Conservation (phyloP, 306 rosid genomes). For the Malus domestica region ASM211411v1 NC_041798.1:11755001-11755500, state of each 20-base stretch:
- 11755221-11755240: too few relatives aligned
- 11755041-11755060: too few relatives aligned
- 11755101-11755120: too few relatives aligned
- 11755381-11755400: background rate
- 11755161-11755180: too few relatives aligned
- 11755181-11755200: too few relatives aligned
- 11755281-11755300: too few relatives aligned
- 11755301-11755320: too few relatives aligned
- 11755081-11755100: background rate
- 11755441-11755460: background rate
- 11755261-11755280: rapidly evolving
- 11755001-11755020: background rate
- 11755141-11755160: background rate
- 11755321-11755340: too few relatives aligned
- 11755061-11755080: background rate
- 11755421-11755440: background rate
- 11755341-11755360: background rate
- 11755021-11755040: background rate
- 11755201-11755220: too few relatives aligned
- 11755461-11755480: background rate
- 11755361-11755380: background rate
- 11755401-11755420: background rate
- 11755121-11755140: background rate
- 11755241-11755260: too few relatives aligned
- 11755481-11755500: conserved; percentile 42